phyloP scores from a whole-genome alignment of 2,329 filamentous ascomycete genomes.

The Sporothrix sp. region DNA sequence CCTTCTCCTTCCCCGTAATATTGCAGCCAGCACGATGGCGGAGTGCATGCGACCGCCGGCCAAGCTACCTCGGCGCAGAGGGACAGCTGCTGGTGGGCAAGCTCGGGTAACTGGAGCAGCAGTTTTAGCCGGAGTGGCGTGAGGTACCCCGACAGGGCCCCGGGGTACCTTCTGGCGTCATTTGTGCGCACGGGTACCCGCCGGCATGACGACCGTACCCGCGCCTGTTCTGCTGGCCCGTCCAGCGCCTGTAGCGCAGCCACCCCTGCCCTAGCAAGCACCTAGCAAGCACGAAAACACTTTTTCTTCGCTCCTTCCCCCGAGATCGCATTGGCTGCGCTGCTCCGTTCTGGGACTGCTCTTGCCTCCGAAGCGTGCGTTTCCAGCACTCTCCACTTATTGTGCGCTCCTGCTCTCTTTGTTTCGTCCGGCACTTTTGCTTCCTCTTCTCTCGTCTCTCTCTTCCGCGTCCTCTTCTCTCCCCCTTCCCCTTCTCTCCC shows the following conservation, averaged over 20 bases:
- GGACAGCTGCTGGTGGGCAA: constrained; percentile 8
- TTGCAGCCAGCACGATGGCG: too few species aligned
- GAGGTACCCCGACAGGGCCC: not conserved
- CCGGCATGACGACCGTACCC: not conserved
- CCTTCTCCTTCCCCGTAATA: not conserved
- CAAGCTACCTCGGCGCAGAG: constrained; percentile 16
- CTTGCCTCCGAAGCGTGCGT: constrained; percentile 1
- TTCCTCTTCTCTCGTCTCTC: constrained; percentile 3
- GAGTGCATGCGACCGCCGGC: not conserved
- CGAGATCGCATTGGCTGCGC: constrained; percentile 14
- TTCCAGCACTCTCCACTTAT: constrained; percentile 10
- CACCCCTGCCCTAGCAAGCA: not conserved
- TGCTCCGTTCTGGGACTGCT: not conserved
- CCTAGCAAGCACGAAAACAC: constrained; percentile 3
- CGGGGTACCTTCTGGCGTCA: not conserved
- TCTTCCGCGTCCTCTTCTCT: not conserved
- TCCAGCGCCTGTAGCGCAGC: constrained; percentile 3
- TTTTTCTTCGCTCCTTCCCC: constrained; percentile 9
- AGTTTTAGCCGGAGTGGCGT: constrained; percentile 12
- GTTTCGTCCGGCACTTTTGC: not conserved
- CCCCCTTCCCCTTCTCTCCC: not conserved
- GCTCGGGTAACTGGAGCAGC: constrained; percentile 18
- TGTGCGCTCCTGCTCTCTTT: constrained; percentile 3
- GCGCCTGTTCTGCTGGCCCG: not conserved
- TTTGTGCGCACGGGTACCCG: not conserved